phyloP scores from a whole-genome alignment of 2,329 filamentous ascomycete genomes.

The Talaromyces sp. region DNA sequence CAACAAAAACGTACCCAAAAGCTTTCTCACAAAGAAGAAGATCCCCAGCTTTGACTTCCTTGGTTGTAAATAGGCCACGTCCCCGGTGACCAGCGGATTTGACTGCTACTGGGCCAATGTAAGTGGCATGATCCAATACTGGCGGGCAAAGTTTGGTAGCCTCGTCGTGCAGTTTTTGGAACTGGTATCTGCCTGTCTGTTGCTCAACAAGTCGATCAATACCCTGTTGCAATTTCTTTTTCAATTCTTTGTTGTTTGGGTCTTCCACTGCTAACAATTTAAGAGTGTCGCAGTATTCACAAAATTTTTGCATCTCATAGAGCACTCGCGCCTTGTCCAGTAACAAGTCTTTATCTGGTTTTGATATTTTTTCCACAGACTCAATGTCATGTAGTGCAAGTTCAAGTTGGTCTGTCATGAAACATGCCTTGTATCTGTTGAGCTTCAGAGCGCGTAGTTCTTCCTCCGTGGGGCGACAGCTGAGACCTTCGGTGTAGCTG shows the following conservation, averaged over 20 bases:
- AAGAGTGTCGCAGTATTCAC: background rate
- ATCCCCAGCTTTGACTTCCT: constrained; percentile 44
- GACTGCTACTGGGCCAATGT: constrained; percentile 36
- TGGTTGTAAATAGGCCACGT: constrained; percentile 48
- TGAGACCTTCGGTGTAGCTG: background rate
- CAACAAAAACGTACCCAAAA: constrained; percentile 32
- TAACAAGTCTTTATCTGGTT: background rate
- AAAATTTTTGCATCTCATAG: background rate
- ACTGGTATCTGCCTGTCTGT: background rate
- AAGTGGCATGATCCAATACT: constrained; percentile 46
- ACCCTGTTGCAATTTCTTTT: background rate
- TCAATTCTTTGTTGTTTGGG: background rate
- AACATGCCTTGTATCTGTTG: background rate
- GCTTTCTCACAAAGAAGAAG: constrained; percentile 54
- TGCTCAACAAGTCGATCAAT: background rate
- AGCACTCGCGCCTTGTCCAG: background rate
- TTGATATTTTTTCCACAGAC: background rate
- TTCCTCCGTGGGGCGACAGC: background rate
- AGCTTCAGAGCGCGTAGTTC: background rate
- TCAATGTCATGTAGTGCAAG: background rate
- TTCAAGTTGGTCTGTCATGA: background rate
- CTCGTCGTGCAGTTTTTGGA: background rate
- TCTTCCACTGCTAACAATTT: background rate
- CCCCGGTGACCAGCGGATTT: constrained; percentile 37
- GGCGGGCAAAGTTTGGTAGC: background rate